phyloP scores from a whole-genome alignment of 1,284 basidiomycete genomes.

The Naganishia sp. region DNA sequence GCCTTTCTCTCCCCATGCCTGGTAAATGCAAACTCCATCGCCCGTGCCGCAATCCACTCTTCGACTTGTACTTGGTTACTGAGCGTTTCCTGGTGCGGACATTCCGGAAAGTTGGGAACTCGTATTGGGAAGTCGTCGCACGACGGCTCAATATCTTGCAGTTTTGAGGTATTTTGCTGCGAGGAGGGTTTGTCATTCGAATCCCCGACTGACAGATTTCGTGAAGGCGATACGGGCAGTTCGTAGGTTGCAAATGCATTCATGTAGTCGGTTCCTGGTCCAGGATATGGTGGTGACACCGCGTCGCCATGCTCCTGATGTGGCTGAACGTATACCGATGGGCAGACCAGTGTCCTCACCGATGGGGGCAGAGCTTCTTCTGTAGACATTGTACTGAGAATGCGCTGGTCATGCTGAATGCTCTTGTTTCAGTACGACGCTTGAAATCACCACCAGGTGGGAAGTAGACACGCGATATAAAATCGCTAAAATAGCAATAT shows the following conservation, averaged over 20 bases:
- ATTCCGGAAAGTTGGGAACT: neutral
- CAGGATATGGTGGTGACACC: neutral
- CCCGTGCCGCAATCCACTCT: constrained; percentile 9
- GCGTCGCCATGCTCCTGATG: neutral
- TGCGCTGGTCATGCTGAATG: neutral
- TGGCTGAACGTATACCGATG: neutral
- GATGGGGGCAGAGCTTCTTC: neutral
- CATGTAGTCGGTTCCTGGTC: neutral
- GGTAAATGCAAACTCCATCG: constrained; percentile 24
- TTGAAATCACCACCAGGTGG: neutral
- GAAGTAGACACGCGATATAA: neutral
- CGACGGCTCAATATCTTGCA: neutral
- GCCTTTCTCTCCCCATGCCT: constrained; percentile 16
- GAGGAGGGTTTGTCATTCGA: too few species aligned
- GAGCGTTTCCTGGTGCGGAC: constrained; percentile 10
- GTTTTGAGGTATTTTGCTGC: too few species aligned
- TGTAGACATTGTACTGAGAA: neutral
- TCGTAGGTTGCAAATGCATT: neutral
- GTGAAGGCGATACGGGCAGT: neutral
- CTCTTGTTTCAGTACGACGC: constrained; percentile 13
- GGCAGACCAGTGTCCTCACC: neutral
- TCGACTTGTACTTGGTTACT: constrained; percentile 9
- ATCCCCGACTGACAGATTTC: neutral
- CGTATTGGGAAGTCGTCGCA: neutral
- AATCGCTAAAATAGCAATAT: neutral